Base-by-base conservation (phyloP, 306 rosid species). In the Acacia acuminata region DNA sequence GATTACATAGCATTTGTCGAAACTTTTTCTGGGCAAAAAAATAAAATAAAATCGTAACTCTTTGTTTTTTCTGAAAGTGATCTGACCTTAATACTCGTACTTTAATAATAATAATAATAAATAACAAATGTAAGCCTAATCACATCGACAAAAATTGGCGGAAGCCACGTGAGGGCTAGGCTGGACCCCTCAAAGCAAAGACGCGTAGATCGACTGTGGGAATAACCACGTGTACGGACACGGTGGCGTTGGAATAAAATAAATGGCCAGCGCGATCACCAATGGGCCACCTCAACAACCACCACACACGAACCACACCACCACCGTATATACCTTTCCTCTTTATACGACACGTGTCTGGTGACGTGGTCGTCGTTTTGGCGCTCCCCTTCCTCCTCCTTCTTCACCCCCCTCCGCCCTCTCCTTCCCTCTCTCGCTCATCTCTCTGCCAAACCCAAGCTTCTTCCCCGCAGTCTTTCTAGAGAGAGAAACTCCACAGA, bases 251-350 rank as follows among this genome's bases (percentile, higher is more conserved):
- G 74, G 90, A 88, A 89, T 86, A 81, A 82, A 86, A 83, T 64
- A 76, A 86, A 76, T 78, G 67, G 90, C 82, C 84, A 82, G 82
- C 94, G 80, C 88, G 91, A 88, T 84, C 78, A 75, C 30, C 88
- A 77, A 88, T 47, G 90, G 83, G 89, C 96, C 98, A 95, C 90
- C 98, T 92, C 96, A 87, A 88, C 92, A 82, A 88, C 90, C 86
- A 88, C 87, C 90, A 71, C 84, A 75, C 36, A 12, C 34, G 7
- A 40, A 11, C 53, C 34, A 42, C 30, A 2, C 69, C 84, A 77
- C 78, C 78, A 64, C 75, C 84, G 89, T 94, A 88, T 86, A 84
- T 91, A 86, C 90, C 73, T n/a, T 53, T 0, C 30, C n/a, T 15
- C 15, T 0, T 13, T 74, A 78, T 81, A 71, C 81, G 90, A 92